Evolutionary conservation across 805 yeast genomes (phyloP).

Genomic region (Kodamaea neixiangensis): DNA sequence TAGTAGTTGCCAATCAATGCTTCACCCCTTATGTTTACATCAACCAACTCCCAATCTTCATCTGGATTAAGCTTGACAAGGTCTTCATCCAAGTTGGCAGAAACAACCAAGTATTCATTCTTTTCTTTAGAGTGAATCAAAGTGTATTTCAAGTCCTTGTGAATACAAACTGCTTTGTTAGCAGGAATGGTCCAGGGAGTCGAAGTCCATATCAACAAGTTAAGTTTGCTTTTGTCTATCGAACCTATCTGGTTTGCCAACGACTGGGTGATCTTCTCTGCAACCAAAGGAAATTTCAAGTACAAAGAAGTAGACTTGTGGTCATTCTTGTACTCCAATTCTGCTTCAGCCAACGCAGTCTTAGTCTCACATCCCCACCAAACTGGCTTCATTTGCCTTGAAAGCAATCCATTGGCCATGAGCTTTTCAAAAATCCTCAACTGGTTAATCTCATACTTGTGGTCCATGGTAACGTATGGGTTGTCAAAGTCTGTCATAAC

Average conservation of each 20-base stretch:
- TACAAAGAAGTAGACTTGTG: slow-evolving; percentile 71
- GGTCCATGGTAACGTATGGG: slow-evolving; percentile 73
- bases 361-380: slow-evolving; percentile 95
- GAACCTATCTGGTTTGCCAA: slow-evolving; percentile 1
- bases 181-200: slow-evolving; percentile 98
- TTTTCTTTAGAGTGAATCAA: slow-evolving; percentile 31
- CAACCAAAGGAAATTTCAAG: slow-evolving; percentile 58
- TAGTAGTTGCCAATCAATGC: slow-evolving; percentile 43
- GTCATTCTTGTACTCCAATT: slow-evolving; percentile 76
- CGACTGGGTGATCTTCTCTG: slow-evolving; percentile 19
- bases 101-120: slow-evolving; percentile 57
- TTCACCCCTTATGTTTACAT: slow-evolving; percentile 22
- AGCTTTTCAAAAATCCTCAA: slow-evolving; percentile 66
- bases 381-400: slow-evolving; percentile 90
- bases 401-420: slow-evolving; percentile 65
- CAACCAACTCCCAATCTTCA: slow-evolving; percentile 5
- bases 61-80: slow-evolving; percentile 32
- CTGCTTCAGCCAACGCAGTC: slow-evolving; percentile 97
- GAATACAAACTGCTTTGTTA: slow-evolving; percentile 78
- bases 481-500: slow-evolving; percentile 81
- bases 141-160: slow-evolving; percentile 59
- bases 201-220: slow-evolving; percentile 87
- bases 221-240: slow-evolving; percentile 12
- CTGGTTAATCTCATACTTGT: slow-evolving; percentile 73
- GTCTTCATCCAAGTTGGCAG: slow-evolving; percentile 45